These are phyloP conservation scores for Rosa hybrid DNA, from an alignment of 331 rosid genomes.

Conservation along the genomic window DNA sequence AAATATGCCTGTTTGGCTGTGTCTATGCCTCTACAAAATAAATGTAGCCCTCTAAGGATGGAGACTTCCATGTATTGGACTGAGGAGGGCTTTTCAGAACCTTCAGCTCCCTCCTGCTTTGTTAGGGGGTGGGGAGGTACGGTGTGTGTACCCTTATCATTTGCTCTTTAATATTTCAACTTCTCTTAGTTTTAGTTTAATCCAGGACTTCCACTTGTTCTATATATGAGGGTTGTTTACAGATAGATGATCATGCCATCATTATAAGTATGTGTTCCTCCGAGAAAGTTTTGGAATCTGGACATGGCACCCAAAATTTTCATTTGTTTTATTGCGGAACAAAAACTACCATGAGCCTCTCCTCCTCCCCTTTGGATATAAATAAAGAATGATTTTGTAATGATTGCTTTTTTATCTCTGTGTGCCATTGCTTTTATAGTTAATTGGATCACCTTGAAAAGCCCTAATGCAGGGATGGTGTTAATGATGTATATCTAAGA, in stretches of 20 bases:
- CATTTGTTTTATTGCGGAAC: not conserved
- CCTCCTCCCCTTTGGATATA: too few relatives aligned
- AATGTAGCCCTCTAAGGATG: not conserved
- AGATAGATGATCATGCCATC: slow-evolving; percentile 28
- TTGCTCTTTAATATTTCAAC: not conserved
- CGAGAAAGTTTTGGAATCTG: not conserved
- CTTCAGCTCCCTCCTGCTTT: not conserved
- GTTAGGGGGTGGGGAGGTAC: not conserved
- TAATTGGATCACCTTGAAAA: not conserved
- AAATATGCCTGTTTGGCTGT: slow-evolving; percentile 1
- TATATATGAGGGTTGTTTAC: slow-evolving; percentile 37
- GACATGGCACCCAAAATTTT: slow-evolving; percentile 11
- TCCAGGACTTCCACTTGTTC: slow-evolving; percentile 28
- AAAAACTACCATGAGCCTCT: too few relatives aligned
- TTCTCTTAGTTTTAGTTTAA: not conserved
- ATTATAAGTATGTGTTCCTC: slow-evolving; percentile 43
- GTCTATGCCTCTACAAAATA: not conserved
- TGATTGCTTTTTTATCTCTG: too few relatives aligned
- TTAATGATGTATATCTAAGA: not conserved
- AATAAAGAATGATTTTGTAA: too few relatives aligned
- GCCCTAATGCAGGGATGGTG: slow-evolving; percentile 1
- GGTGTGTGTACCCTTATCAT: not conserved
- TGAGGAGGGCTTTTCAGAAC: not conserved
- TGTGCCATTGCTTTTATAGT: not conserved
- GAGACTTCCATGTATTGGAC: not conserved